phyloP scores from a whole-genome alignment of 352 stramenopile species.

The Pythium aphanidermatum region DNA sequence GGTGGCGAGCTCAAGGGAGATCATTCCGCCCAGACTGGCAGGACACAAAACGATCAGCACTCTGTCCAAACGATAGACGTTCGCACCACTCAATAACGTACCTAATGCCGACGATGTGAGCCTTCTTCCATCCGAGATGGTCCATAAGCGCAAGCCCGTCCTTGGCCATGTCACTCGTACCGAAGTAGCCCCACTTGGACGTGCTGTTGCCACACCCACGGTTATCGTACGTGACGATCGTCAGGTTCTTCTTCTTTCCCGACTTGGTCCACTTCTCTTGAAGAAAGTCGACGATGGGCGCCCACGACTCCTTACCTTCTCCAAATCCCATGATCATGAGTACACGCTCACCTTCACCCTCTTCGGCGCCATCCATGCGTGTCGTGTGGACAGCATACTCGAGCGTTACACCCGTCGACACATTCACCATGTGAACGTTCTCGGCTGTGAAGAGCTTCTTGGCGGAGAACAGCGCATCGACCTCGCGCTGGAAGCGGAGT shows the following conservation, averaged over 20 bases:
- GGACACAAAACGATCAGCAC: background rate
- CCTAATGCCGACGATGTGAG: constrained; percentile 15
- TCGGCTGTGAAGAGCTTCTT: constrained; percentile 31
- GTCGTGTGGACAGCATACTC: constrained; percentile 40
- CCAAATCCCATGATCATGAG: constrained; percentile 53
- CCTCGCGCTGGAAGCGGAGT: constrained; percentile 35
- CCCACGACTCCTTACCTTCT: constrained; percentile 50
- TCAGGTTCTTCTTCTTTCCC: constrained; percentile 26
- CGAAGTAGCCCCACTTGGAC: constrained; percentile 38
- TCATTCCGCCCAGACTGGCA: constrained; percentile 67
- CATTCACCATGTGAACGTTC: constrained; percentile 11
- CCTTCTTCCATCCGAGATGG: constrained; percentile 40
- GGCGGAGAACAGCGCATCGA: constrained; percentile 42
- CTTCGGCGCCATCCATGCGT: constrained; percentile 5
- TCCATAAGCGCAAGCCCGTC: constrained; percentile 51
- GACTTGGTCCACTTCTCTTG: constrained; percentile 30
- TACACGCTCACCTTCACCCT: constrained; percentile 31
- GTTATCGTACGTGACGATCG: constrained; percentile 53
- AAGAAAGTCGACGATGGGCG: constrained; percentile 37
- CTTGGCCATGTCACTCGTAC: constrained; percentile 47
- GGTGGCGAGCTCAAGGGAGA: constrained; percentile 47
- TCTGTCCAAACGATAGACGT: background rate
- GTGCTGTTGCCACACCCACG: constrained; percentile 42
- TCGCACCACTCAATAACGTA: too few relatives aligned
- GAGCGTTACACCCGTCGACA: constrained; percentile 41